Evolutionary conservation across 257 asterid species (phyloP), one percentile per base, ranked within the genome.

Genomic region (Salvia rosmarinus): DNA sequence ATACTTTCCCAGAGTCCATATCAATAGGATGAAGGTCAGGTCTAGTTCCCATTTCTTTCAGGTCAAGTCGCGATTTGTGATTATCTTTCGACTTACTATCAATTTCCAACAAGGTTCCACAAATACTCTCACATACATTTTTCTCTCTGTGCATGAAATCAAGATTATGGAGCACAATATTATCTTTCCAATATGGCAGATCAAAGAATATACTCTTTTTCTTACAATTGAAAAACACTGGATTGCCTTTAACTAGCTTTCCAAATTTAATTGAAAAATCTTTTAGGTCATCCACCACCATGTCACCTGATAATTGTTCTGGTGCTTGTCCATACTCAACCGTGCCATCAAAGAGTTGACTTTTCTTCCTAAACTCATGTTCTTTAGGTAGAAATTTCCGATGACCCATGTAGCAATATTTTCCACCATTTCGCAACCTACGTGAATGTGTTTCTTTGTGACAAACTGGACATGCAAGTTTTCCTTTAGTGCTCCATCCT

Each of bases 381-480:
- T 28, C 30, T 19, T 13, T n/a, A 23, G 35, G 16, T 25, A 64
- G 16, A 64, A 64, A 64, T n/a, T n/a, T 43, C 5, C 9, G 39
- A 14, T 42, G 40, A 21, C 40, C 39, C 40, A 64, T 64, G 3
- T 64, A 64, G 9, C 21, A 64, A 42, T 13, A 21, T 4, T 64
- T 64, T 11, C 14, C 14, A 64, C 54, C 39, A 21, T 63, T 17
- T 8, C 0, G 1, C 23, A 37, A 20, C 17, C 67, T 14, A 0
- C 5, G 6, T 60, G 66, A 60, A 60, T 34, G 66, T n/a, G 51
- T 61, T 4, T 35, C 4, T 6, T 9, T 64, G 7, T 42, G 30
- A 42, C 69, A 64, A 64, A 13, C 4, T 0, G 69, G 54, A 30
- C 69, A 64, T 20, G 55, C 69, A 13, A 20, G 42, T 64, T 64